Evolutionary conservation across 1,284 basidiomycete genomes (phyloP).

Genomic region (Vanrija sp.): DNA sequence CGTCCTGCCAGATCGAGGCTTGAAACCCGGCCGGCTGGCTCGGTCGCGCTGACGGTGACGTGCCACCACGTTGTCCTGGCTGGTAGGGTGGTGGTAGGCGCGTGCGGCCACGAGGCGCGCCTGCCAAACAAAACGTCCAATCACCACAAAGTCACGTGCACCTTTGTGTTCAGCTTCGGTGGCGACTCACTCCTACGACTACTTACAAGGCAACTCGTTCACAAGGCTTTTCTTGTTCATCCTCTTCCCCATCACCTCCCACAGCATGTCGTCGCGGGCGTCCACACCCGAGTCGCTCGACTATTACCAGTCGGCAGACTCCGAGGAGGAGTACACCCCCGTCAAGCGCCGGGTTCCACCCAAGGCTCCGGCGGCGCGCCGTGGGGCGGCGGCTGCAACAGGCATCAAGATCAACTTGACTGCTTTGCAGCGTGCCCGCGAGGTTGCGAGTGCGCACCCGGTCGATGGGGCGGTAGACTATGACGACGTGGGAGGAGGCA

Average conservation of each 20-base stretch:
- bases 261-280: constrained; percentile 42
- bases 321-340: constrained; percentile 36
- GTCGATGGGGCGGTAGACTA: constrained; percentile 27
- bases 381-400: not conserved
- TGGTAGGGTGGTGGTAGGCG: too few relatives aligned
- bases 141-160: too few relatives aligned
- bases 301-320: constrained; percentile 35
- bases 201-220: not conserved
- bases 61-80: too few relatives aligned
- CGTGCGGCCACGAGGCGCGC: too few relatives aligned
- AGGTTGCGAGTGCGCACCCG: constrained; percentile 24
- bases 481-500: constrained; percentile 24
- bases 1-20: too few relatives aligned
- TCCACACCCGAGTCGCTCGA: constrained; percentile 44
- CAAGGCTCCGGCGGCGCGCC: not conserved
- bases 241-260: not conserved
- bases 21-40: too few relatives aligned
- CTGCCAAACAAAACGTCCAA: too few relatives aligned
- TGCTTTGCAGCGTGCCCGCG: constrained; percentile 27
- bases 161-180: too few relatives aligned
- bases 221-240: not conserved
- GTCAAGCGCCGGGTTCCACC: constrained; percentile 6
- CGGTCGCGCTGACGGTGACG: too few relatives aligned
- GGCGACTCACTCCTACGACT: too few relatives aligned
- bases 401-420: constrained; percentile 39